Base-by-base conservation (phyloP, 2,329 filamentous ascomycete species). In the Exophiala oligosperma region DNA sequence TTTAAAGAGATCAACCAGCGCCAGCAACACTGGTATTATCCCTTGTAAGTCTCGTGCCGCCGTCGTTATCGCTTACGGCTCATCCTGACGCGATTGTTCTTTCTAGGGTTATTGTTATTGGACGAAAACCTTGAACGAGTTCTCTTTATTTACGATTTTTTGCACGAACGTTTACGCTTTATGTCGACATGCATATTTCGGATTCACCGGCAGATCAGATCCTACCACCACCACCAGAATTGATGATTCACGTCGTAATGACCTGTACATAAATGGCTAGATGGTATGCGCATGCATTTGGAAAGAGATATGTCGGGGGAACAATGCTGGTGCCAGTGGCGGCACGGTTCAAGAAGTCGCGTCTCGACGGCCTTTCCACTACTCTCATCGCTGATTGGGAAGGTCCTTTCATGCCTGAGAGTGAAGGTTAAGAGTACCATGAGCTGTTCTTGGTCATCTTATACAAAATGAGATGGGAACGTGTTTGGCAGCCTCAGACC, bases 1-100 rank as follows among this genome's bases (percentile, higher is more conserved):
- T 65, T 65, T 43, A 55, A 60, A 43, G 63, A 65, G 47, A 61
- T 65, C 51, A 60, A 65, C 41, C 46, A 49, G 6, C 56, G 63
- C 14, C 35, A 63, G 41, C 53, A 61, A 29, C 58, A 61, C 47
- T 57, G 50, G 35, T 62, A 62, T 37, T 52, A 52, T 43, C 49
- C 49, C 23, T 35, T 57, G 55, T 57, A 57, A 57, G 55, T 41
- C 21, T 35, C 35, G 32, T n/a, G 8, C 11, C 14, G 26, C 41
- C 17, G 14, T 23, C 5, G 4, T 21, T 38, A 21, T 12, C 23
- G 12, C 6, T 32, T 9, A 17, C 11, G 2, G 3, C 7, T 24
- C 8, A 21, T 59, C 41, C 61, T 65, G n/a, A 65, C 32, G 23
- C 8, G 9, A 7, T 26, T 21, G 23, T 11, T 35, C 8, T 35